Evolutionary conservation across 331 rosid genomes (phyloP).

Genomic region (Malus hybrid): DNA sequence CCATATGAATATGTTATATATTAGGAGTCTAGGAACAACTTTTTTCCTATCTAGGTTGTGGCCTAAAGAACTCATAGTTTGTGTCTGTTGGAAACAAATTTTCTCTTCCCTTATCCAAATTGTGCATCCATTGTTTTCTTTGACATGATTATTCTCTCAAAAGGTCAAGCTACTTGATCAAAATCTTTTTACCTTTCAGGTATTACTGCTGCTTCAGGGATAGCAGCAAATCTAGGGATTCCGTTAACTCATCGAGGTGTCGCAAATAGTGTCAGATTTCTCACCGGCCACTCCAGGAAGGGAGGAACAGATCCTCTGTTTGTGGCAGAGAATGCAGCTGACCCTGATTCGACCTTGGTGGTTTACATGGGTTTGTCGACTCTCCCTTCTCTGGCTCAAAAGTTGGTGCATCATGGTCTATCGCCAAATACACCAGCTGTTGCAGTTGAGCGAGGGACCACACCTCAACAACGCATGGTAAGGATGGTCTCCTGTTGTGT

Average conservation of each 20-base stretch:
- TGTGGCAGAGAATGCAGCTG: constrained; percentile 90
- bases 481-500: constrained; percentile 15
- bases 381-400: constrained; percentile 79
- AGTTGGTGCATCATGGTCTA: constrained; percentile 75
- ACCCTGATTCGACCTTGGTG: constrained; percentile 82
- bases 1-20: not conserved
- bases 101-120: not conserved
- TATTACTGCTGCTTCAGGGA: constrained; percentile 97
- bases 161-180: not conserved
- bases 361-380: constrained; percentile 97
- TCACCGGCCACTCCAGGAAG: constrained; percentile 90
- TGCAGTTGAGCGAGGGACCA: constrained; percentile 95
- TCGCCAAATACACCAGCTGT: constrained; percentile 79
- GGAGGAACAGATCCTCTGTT: constrained; percentile 92
- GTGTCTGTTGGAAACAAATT: not conserved
- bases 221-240: constrained; percentile 84
- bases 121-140: not conserved
- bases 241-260: constrained; percentile 91
- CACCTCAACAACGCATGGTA: constrained; percentile 78
- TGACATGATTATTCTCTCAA: not conserved
- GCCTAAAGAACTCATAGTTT: not conserved
- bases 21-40: not conserved
- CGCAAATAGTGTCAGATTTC: constrained; percentile 78
- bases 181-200: constrained; percentile 38
- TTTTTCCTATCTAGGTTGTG: not conserved